Base-by-base conservation (phyloP, 2,329 filamentous ascomycete genomes). In the Byssochlamys sp. region DNA sequence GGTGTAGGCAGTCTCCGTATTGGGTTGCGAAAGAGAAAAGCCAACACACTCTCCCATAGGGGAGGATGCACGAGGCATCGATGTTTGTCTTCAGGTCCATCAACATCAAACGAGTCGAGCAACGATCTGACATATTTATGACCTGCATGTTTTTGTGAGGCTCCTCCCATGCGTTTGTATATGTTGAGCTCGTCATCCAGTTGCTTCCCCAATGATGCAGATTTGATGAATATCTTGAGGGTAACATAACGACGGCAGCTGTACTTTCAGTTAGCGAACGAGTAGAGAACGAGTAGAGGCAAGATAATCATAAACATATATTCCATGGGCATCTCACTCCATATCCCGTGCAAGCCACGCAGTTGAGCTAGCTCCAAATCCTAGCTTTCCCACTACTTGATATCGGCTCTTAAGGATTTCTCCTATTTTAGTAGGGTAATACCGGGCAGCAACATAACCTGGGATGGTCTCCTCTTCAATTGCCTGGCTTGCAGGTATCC, bases 1-100 rank as follows among this genome's bases (percentile, higher is more conserved):
- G 66, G 64, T 3, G n/a, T n/a, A 19, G 39, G 39, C 9, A 45
- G n/a, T 19, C 39, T 45, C 39, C 5, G n/a, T n/a, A 45, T 14
- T 19, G 73, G 75, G 56, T 77, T 78, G 19, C 75, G 74, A 33
- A 60, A 60, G 3, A 79, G 60, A 53, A 78, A 76, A 1, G 66
- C 61, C 50, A 67, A 57, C 0, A 76, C 62, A 65, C 71, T 80
- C 54, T 78, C 75, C 67, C 72, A 76, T 25, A 80, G 66, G 10
- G 75, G 77, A 6, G 67, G 68, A 66, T 74, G 72, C 5, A 75
- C 68, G 5, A 76, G 68, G 48, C 71, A 75, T 52, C 57, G 61
- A 61, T 75, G 70, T 48, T 61, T 62, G 9, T 70, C 7, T 45
- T 14, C 19, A 9, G 39, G 39, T 4, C 39, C 39, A 24, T 45